Evolutionary conservation across 2,329 filamentous ascomycete genomes (phyloP).

Genomic region (Byssoonygena ceratinophila): DNA sequence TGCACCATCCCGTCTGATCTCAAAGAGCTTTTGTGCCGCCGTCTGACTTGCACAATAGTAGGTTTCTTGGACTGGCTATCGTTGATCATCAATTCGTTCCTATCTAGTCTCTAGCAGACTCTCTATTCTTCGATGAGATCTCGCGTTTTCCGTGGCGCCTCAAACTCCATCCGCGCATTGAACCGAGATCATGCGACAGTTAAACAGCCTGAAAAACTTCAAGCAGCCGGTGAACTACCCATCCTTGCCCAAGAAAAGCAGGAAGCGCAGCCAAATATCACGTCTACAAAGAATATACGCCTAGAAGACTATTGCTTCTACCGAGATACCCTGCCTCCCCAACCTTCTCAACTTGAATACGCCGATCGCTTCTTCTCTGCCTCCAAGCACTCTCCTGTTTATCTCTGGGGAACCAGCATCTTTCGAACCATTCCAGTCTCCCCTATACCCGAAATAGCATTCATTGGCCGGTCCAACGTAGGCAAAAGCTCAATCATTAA

Average conservation of each 20-base stretch:
- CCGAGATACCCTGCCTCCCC: conserved; percentile 43
- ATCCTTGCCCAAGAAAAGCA: background rate
- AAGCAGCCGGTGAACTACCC: background rate
- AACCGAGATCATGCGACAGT: background rate
- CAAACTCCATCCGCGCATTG: background rate
- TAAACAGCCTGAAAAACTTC: background rate
- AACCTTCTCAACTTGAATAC: conserved; percentile 34
- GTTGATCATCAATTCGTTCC: too few relatives aligned
- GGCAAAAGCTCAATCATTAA: conserved; percentile 60
- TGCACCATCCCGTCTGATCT: background rate
- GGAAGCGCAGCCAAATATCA: too few relatives aligned
- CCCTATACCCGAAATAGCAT: conserved; percentile 50
- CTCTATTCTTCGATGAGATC: background rate
- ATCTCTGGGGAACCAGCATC: conserved; percentile 50
- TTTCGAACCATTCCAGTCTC: conserved; percentile 51
- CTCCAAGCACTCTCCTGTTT: conserved; percentile 40
- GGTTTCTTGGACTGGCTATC: too few relatives aligned
- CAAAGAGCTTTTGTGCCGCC: too few relatives aligned
- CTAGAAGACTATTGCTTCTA: conserved; percentile 28
- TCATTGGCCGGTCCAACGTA: conserved; percentile 60
- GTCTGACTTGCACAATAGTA: too few relatives aligned
- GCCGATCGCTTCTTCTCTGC: conserved; percentile 39
- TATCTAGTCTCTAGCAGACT: too few relatives aligned
- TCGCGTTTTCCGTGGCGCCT: background rate
- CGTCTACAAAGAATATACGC: background rate